phyloP scores from a whole-genome alignment of 2,329 filamentous ascomycete species.

The Colletotrichum theobromicola region DNA sequence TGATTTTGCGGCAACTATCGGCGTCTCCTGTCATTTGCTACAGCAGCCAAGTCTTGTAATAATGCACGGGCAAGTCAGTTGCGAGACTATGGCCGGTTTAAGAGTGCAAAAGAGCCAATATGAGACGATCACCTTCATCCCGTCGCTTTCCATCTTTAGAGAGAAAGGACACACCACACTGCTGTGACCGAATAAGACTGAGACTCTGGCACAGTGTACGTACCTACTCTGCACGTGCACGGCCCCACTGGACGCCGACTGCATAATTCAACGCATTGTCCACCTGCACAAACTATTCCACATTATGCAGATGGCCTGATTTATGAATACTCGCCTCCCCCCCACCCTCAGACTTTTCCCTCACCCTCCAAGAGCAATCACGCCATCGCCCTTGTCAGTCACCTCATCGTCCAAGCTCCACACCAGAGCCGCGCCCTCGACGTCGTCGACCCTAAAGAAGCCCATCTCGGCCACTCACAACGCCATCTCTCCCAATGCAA shows the following conservation, averaged over 20 bases:
- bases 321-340: background rate
- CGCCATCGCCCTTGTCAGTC: slow-evolving; percentile 21
- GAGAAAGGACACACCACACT: background rate
- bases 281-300: background rate
- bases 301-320: background rate
- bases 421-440: slow-evolving; percentile 21
- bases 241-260: background rate
- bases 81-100: background rate
- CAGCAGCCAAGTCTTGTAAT: background rate
- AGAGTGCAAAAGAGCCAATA: background rate
- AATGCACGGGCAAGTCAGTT: background rate
- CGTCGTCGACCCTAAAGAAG: slow-evolving; percentile 17
- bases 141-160: background rate
- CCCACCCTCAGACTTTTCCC: background rate
- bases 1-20: slow-evolving; percentile 2
- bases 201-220: background rate
- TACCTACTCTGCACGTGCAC: background rate
- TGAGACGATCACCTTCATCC: background rate
- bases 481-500: slow-evolving; percentile 7
- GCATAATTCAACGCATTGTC: background rate
- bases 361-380: slow-evolving; percentile 10
- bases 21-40: background rate
- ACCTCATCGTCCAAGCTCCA: slow-evolving; percentile 21
- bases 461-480: slow-evolving; percentile 14
- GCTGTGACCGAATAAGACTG: too few relatives aligned